phyloP scores from a whole-genome alignment of 2,329 filamentous ascomycete species.

The Catunica adiposa region DNA sequence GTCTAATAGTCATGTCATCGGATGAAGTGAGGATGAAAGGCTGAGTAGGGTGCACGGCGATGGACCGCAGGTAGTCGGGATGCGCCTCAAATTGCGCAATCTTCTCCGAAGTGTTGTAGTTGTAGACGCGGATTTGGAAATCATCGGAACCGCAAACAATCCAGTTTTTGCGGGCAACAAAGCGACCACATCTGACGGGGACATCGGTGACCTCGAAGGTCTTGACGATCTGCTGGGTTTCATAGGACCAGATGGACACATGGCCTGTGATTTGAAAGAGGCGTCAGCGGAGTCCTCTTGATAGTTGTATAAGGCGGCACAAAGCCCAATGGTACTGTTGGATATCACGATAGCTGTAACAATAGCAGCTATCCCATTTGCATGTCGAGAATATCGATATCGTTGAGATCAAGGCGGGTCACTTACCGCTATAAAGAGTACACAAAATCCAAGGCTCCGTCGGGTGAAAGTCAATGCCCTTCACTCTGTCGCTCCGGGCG shows the following conservation, averaged over 20 bases:
- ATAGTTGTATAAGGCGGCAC: too few relatives aligned
- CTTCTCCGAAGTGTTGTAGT: conserved; percentile 99
- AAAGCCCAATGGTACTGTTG: too few relatives aligned
- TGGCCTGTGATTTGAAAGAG: conserved; percentile 45
- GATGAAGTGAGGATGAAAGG: conserved; percentile 91
- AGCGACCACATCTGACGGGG: conserved; percentile 87
- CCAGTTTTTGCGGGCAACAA: conserved; percentile 98
- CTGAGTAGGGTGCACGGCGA: conserved; percentile 86
- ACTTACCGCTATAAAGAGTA: conserved; percentile 81
- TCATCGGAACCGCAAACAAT: conserved; percentile 92
- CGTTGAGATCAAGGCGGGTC: conserved; percentile 9
- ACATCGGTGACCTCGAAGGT: conserved; percentile 98
- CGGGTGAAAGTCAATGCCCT: conserved; percentile 93
- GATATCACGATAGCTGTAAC: too few relatives aligned
- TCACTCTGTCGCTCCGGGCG: conserved; percentile 86
- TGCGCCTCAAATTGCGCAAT: conserved; percentile 94
- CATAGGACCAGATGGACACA: conserved; percentile 98
- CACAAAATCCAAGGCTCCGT: conserved; percentile 95
- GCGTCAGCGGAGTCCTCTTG: neutral
- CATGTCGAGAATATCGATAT: neutral
- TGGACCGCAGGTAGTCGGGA: conserved; percentile 94
- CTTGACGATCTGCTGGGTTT: conserved; percentile 92
- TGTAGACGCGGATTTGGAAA: conserved; percentile 78
- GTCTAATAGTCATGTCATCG: conserved; percentile 96
- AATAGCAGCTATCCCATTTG: too few relatives aligned